Base-by-base conservation (phyloP, 768 basidiomycete genomes). In the Termitomyces titanicus region DNA sequence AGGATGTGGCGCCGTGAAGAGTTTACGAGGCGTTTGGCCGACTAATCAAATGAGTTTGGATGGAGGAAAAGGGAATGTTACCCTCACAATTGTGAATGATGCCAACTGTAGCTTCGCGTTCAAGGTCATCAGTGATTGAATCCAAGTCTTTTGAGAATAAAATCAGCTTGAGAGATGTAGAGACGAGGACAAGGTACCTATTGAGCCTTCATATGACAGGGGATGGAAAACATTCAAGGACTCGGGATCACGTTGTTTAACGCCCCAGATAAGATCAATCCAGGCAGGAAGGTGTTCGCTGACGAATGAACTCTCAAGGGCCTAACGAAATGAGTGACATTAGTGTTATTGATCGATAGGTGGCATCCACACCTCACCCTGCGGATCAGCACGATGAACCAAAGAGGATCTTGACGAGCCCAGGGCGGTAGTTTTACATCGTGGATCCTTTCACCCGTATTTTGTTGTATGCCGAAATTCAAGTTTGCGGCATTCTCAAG, bases 251-350 rank as follows among this genome's bases (percentile, higher is more conserved):
- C 83, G 84, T 75, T 96, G 92, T 57, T 90, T 90, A 68, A 72
- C 83, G 34, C 91, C 91, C 92, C 94, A 98, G 49, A 95, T 90
- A 29, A 97, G 79, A 64, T 98, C 95, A 60, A 98, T 95, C 94
- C 95, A 97, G 10, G 81, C 79, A 0, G 89, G 85, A 11, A 98
- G 76, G 60, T 89, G 78, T 59, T 89, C 83, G 71, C 92, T 93
- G 51, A 94, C 94, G 61, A 86, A 82, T 43, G 87, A 80, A 60
- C 92, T 94, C 71, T 98, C 94, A 18, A 96, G 77, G 0, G 93
- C 93, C 90, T 93, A 44, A 3, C 29, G 34, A 34, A 47, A 47
- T 18, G 6, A 13, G 24, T 5, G 6, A 29, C 7, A 44, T 15
- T 31, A 39, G 20, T 12, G 8, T 22, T 22, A 3, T 8, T 34